These are phyloP conservation scores for Nelumbo lutea DNA, from an alignment of 164 flowering plant genomes.

Conservation along the genomic window DNA sequence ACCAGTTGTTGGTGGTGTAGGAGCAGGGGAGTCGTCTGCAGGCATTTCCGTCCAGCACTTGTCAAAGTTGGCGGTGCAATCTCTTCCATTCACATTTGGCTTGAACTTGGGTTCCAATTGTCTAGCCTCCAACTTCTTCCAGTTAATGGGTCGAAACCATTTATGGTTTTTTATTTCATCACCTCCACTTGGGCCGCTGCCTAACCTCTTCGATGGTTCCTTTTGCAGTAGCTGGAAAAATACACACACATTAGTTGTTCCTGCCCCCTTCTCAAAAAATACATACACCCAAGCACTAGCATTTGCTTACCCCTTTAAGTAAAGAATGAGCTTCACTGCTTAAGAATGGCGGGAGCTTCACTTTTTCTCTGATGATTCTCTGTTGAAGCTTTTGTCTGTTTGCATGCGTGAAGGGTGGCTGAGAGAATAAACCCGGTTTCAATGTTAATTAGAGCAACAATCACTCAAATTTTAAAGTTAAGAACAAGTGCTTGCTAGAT, in stretches of 20 bases:
- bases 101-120: conserved; percentile 67
- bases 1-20: conserved; percentile 60
- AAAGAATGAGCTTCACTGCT: conserved; percentile 73
- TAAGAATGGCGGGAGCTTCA: conserved; percentile 65
- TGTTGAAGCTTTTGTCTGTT: conserved; percentile 77
- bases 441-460: not conserved
- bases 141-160: conserved; percentile 7
- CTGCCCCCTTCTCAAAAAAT: too few species aligned
- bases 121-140: conserved; percentile 71
- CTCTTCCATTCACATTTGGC: conserved; percentile 73
- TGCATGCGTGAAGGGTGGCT: conserved; percentile 72
- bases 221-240: conserved; percentile 62
- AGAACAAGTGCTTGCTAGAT: too few species aligned
- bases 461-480: not conserved
- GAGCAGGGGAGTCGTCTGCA: conserved; percentile 80
- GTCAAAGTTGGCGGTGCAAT: conserved; percentile 23
- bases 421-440: conserved; percentile 16
- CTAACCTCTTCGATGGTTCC: conserved; percentile 68
- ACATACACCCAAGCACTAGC: not conserved
- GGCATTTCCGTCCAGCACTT: conserved; percentile 71
- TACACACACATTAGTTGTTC: not conserved
- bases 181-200: conserved; percentile 28
- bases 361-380: conserved; percentile 67
- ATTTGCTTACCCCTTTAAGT: conserved; percentile 59
- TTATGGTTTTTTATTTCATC: too few species aligned